These are phyloP conservation scores for Brassica incana DNA, from an alignment of 345 rosid genomes.

Conservation along the genomic window DNA sequence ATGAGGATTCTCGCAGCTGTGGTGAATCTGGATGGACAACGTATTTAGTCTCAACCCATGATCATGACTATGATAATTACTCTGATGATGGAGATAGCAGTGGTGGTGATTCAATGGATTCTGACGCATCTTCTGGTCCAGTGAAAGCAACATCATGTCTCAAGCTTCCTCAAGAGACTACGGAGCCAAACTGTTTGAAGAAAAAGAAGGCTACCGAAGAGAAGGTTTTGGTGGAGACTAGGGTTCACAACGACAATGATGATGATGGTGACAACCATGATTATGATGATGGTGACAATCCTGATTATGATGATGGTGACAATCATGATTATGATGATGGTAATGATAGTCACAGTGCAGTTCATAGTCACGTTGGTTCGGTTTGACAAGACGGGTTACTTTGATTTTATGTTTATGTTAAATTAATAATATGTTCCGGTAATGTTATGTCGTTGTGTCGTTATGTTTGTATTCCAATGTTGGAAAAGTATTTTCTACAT, in stretches of 20 bases:
- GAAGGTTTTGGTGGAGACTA: slow-evolving; percentile 34
- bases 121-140: slow-evolving; percentile 79
- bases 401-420: slow-evolving; percentile 42
- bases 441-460: not conserved
- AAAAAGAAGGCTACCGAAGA: slow-evolving; percentile 28
- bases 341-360: slow-evolving; percentile 34
- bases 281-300: slow-evolving; percentile 7
- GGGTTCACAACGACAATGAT: slow-evolving; percentile 17
- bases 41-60: slow-evolving; percentile 53
- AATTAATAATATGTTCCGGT: slow-evolving; percentile 42
- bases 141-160: slow-evolving; percentile 36
- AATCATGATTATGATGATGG: slow-evolving; percentile 22
- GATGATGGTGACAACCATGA: slow-evolving; percentile 3
- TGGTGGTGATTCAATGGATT: slow-evolving; percentile 64
- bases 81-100: slow-evolving; percentile 28
- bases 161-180: slow-evolving; percentile 17
- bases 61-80: slow-evolving; percentile 25
- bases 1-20: slow-evolving; percentile 47
- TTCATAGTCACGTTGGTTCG: slow-evolving; percentile 34
- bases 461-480: slow-evolving; percentile 23
- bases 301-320: slow-evolving; percentile 14
- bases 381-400: slow-evolving; percentile 21
- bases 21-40: slow-evolving; percentile 73
- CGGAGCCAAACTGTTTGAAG: slow-evolving; percentile 8
- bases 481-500: slow-evolving; percentile 58